A percentile compares a stretch with the other conserved stretches of the same genome.
Evolutionary conservation across 768 basidiomycete genomes (phyloP).

Genomic region (Rhizopogon vulgaris): DNA sequence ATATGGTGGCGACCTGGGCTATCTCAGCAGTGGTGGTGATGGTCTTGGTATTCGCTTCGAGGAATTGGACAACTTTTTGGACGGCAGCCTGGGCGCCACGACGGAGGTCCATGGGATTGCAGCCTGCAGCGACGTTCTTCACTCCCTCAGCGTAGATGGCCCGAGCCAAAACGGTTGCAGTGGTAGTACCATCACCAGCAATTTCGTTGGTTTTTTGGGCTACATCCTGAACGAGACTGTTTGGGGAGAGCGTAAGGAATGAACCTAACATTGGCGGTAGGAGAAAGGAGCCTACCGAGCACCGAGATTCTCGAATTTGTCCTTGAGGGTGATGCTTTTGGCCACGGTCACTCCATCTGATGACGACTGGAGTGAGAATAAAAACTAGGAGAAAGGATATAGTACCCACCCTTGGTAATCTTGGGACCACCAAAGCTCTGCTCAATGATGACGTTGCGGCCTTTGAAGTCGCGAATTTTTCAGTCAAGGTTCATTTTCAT

Average conservation of each 20-base stretch:
- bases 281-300: slow-evolving; percentile 64
- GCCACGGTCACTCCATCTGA: slow-evolving; percentile 96
- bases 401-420: slow-evolving; percentile 82
- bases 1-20: slow-evolving; percentile 97
- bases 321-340: slow-evolving; percentile 88
- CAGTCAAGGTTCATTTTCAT: slow-evolving; percentile 10
- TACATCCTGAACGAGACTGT: slow-evolving; percentile 89
- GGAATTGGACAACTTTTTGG: slow-evolving; percentile 88
- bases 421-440: slow-evolving; percentile 86
- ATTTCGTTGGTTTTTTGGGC: slow-evolving; percentile 95
- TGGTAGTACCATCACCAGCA: slow-evolving; percentile 97
- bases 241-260: slow-evolving; percentile 2
- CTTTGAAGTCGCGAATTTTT: slow-evolving; percentile 28
- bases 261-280: not conserved
- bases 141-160: slow-evolving; percentile 99
- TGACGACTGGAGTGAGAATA: not conserved
- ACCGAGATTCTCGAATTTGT: slow-evolving; percentile 99
- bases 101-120: slow-evolving; percentile 99
- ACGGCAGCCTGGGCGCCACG: slow-evolving; percentile 97
- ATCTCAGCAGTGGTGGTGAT: slow-evolving; percentile 98
- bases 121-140: slow-evolving; percentile 98
- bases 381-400: not conserved
- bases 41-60: slow-evolving; percentile 81
- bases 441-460: slow-evolving; percentile 98
- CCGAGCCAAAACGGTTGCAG: slow-evolving; percentile 92